A percentile compares a stretch with the other conserved stretches of the same genome.
Evolutionary conservation across 176 grass and related monocot species (phyloP).

Genomic region (Phragmites australis): DNA sequence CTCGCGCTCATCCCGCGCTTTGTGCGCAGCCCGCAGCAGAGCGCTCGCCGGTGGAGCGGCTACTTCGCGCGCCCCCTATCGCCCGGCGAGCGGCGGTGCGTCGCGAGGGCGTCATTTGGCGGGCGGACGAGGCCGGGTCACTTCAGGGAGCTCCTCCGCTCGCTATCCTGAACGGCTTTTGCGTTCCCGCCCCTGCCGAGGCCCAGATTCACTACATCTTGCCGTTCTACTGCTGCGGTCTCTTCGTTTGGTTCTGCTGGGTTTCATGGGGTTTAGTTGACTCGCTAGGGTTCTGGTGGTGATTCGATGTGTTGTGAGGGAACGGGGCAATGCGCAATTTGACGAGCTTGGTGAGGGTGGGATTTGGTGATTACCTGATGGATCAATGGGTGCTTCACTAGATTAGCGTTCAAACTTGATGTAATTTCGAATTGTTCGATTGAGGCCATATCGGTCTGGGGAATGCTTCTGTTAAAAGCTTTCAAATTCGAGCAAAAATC

Average conservation of each 20-base stretch:
- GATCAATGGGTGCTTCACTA: not conserved
- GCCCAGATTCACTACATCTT: no score
- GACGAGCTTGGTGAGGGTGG: not conserved
- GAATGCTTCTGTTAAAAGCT: not conserved
- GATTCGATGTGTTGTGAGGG: not conserved
- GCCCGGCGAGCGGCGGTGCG: no score
- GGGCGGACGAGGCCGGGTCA: no score
- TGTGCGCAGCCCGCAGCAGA: no score
- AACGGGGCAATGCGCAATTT: not conserved
- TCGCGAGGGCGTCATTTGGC: no score
- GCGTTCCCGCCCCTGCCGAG: no score
- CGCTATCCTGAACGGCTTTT: no score
- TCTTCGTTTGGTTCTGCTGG: not conserved
- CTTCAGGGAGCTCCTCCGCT: no score
- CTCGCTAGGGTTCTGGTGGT: slow-evolving; percentile 36
- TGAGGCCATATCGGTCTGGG: not conserved
- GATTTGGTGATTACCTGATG: no score
- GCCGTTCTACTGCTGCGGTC: not conserved
- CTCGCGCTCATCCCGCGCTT: no score
- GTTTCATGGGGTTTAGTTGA: slow-evolving; percentile 30
- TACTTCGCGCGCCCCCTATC: no score
- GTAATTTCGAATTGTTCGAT: not conserved
- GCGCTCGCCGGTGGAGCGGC: no score
- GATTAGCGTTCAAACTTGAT: not conserved
- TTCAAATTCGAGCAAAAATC: not conserved